Conservation (phyloP, 1,284 basidiomycete genomes). For the Thecaphora frezii region DNA sequence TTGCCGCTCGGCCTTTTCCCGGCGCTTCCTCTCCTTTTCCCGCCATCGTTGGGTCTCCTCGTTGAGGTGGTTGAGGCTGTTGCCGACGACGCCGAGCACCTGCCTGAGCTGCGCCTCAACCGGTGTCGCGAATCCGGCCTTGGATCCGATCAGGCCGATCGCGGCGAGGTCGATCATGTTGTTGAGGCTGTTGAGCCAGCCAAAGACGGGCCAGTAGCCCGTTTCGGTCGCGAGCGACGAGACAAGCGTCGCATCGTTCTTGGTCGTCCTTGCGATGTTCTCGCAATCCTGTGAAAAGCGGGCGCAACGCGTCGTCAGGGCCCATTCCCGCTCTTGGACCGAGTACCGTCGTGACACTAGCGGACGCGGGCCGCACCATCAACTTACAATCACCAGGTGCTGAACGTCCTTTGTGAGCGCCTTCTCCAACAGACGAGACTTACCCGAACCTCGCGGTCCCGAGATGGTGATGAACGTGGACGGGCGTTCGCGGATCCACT, state of each 20-base stretch:
- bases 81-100: conserved; percentile 77
- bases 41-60: conserved; percentile 44
- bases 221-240: conserved; percentile 75
- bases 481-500: conserved; percentile 75
- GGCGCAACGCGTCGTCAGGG: too few species aligned
- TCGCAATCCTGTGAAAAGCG: conserved; percentile 67
- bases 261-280: conserved; percentile 69
- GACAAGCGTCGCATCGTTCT: conserved; percentile 71
- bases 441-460: conserved; percentile 89
- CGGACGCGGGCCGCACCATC: too few species aligned
- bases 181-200: conserved; percentile 81
- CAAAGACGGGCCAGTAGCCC: conserved; percentile 68
- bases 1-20: conserved; percentile 17
- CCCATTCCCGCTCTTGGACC: too few species aligned
- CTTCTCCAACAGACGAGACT: conserved; percentile 70
- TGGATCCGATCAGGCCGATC: conserved; percentile 90
- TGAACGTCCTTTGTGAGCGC: conserved; percentile 57
- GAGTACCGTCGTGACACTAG: too few species aligned
- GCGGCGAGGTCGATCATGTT: conserved; percentile 88
- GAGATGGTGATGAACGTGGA: conserved; percentile 74
- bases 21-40: conserved; percentile 24
- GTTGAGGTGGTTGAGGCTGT: conserved; percentile 71
- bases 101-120: conserved; percentile 80
- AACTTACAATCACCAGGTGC: conserved; percentile 63
- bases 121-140: conserved; percentile 83